A percentile compares a stretch with the other conserved stretches of the same genome.
Conservation (phyloP, 495 filamentous ascomycete genomes). For the Thermothielavioides terrestris region DNA sequence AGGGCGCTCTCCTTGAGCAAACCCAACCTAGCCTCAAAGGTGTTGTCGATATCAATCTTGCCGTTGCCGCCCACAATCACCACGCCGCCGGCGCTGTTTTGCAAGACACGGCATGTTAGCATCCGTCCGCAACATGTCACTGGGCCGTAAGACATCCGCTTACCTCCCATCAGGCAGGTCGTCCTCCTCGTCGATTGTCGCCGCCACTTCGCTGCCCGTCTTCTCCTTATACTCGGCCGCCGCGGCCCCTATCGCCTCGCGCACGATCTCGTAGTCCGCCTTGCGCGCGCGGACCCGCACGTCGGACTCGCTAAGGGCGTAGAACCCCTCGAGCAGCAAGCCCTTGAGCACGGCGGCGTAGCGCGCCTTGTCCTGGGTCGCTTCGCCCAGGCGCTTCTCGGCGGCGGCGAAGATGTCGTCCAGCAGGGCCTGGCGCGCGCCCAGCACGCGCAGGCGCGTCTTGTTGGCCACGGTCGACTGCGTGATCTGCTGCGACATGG, state of each 20-base stretch:
- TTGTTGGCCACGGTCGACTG: constrained; percentile 91
- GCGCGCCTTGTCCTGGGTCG: constrained; percentile 57
- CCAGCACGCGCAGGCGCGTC: constrained; percentile 78
- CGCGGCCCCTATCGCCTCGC: constrained; percentile 67
- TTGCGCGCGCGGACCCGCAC: constrained; percentile 65
- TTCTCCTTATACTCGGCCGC: constrained; percentile 72
- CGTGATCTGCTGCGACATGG: constrained; percentile 96
- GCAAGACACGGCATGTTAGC: constrained; percentile 1
- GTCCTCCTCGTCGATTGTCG: constrained; percentile 66
- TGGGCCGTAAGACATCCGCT: constrained; percentile 30
- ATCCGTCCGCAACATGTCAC: background rate
- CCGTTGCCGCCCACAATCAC: constrained; percentile 70
- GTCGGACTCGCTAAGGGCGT: constrained; percentile 72
- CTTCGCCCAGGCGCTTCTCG: constrained; percentile 53
- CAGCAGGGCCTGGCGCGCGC: constrained; percentile 77
- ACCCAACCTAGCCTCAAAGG: constrained; percentile 82
- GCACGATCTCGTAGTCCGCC: constrained; percentile 63
- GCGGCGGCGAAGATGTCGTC: constrained; percentile 85
- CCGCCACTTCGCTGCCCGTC: constrained; percentile 53
- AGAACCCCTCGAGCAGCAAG: constrained; percentile 81
- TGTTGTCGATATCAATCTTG: constrained; percentile 98
- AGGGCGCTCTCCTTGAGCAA: constrained; percentile 76
- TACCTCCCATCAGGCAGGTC: constrained; percentile 76
- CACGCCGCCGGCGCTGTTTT: constrained; percentile 85
- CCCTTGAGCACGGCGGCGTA: constrained; percentile 70